Evolutionary conservation across 2,329 filamentous ascomycete species (phyloP).

Genomic region (Emydomyces testavorans): DNA sequence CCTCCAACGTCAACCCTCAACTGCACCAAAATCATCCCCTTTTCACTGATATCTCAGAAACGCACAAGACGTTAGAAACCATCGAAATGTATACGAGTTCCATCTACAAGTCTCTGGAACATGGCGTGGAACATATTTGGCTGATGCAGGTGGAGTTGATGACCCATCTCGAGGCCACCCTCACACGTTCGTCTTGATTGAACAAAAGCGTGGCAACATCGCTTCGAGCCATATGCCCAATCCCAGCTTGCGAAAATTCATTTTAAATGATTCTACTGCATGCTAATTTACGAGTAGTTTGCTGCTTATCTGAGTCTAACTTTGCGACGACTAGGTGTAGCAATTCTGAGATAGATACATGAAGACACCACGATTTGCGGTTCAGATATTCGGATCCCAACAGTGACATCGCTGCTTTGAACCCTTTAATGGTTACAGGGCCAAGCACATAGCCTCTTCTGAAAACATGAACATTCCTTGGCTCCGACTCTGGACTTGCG

Average conservation of each 20-base stretch:
- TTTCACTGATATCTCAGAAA: neutral
- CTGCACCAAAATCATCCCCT: conserved; percentile 4
- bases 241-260: neutral
- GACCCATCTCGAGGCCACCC: neutral
- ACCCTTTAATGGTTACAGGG: too few relatives aligned
- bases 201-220: neutral
- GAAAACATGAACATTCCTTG: too few relatives aligned
- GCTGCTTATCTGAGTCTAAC: neutral
- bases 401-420: neutral
- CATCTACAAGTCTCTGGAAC: neutral
- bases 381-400: neutral
- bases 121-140: neutral
- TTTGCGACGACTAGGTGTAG: neutral
- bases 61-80: neutral
- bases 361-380: neutral
- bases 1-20: conserved; percentile 10
- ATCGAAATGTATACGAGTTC: neutral
- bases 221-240: neutral
- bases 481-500: too few relatives aligned
- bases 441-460: too few relatives aligned
- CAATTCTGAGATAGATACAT: neutral
- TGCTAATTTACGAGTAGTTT: neutral
- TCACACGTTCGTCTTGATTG: neutral
- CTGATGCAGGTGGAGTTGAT: neutral
- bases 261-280: neutral